These are phyloP conservation scores for Hygrophorus pudorinus DNA, from an alignment of 768 basidiomycete species.

Conservation along the genomic window DNA sequence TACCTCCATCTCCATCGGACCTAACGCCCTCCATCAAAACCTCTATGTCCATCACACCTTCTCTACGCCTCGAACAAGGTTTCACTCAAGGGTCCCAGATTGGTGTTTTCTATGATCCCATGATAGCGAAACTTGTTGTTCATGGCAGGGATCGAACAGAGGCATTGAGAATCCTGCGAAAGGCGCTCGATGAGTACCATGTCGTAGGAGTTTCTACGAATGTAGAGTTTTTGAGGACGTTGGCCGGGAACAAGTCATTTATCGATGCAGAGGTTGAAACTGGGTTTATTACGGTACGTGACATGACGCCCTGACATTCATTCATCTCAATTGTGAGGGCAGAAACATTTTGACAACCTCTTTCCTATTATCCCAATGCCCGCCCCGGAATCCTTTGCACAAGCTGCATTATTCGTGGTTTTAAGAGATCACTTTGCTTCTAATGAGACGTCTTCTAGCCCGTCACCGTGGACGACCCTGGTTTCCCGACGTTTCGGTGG, in stretches of 20 bases:
- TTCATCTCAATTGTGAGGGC: neutral
- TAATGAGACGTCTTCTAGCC: slow-evolving; percentile 8
- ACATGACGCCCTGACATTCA: neutral
- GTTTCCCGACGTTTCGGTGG: slow-evolving; percentile 73
- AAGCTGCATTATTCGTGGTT: slow-evolving; percentile 68
- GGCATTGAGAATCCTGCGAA: slow-evolving; percentile 70
- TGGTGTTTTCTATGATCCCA: slow-evolving; percentile 84
- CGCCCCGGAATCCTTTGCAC: slow-evolving; percentile 55
- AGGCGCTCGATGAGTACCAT: slow-evolving; percentile 79
- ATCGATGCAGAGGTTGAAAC: slow-evolving; percentile 78
- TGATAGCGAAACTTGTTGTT: slow-evolving; percentile 89
- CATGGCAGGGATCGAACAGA: slow-evolving; percentile 79
- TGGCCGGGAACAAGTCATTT: slow-evolving; percentile 75
- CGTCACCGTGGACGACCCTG: slow-evolving; percentile 64
- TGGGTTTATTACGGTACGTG: slow-evolving; percentile 74
- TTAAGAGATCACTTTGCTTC: slow-evolving; percentile 45
- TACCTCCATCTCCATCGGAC: slow-evolving; percentile 17
- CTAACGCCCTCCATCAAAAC: slow-evolving; percentile 22
- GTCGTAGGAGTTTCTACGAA: slow-evolving; percentile 91
- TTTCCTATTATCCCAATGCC: slow-evolving; percentile 60
- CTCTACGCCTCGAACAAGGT: slow-evolving; percentile 84
- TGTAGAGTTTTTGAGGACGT: slow-evolving; percentile 71
- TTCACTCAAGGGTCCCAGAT: slow-evolving; percentile 73
- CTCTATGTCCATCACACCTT: slow-evolving; percentile 33
- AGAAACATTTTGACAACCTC: slow-evolving; percentile 82